These are phyloP conservation scores for Diaporthe sp. DNA, from an alignment of 2,329 filamentous ascomycete species.

Conservation along the genomic window DNA sequence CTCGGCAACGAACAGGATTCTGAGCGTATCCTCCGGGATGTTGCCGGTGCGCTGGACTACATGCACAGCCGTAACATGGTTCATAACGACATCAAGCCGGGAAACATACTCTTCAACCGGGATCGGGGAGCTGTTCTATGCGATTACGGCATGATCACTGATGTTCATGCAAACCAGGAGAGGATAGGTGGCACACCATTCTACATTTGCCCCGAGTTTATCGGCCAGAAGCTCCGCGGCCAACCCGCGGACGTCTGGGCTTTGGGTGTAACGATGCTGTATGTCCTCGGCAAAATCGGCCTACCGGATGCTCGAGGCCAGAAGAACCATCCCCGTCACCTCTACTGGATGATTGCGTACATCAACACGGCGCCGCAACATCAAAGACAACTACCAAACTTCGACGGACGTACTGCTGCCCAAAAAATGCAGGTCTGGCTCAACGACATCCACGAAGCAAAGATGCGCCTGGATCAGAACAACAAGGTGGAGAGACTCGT, in stretches of 20 bases:
- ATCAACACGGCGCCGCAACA: conserved; percentile 58
- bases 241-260: conserved; percentile 72
- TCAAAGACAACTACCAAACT: conserved; percentile 45
- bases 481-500: conserved; percentile 67
- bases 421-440: conserved; percentile 71
- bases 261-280: conserved; percentile 72
- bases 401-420: conserved; percentile 36
- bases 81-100: conserved; percentile 75
- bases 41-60: conserved; percentile 67
- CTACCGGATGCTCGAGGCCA: conserved; percentile 68
- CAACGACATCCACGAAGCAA: conserved; percentile 64
- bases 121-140: conserved; percentile 72
- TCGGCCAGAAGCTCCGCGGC: conserved; percentile 67
- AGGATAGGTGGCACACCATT: conserved; percentile 70
- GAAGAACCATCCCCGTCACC: conserved; percentile 61
- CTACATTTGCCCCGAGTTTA: conserved; percentile 74
- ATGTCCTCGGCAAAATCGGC: conserved; percentile 67
- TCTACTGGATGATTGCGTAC: conserved; percentile 72
- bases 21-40: conserved; percentile 66
- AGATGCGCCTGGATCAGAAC: conserved; percentile 59
- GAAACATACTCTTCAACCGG: conserved; percentile 72
- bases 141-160: conserved; percentile 71
- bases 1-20: conserved; percentile 64
- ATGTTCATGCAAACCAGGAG: conserved; percentile 56
- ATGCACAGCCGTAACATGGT: conserved; percentile 67